Evolutionary conservation across 2,329 filamentous ascomycete genomes (phyloP).

Genomic region (Neopestalotiopsis sp.): DNA sequence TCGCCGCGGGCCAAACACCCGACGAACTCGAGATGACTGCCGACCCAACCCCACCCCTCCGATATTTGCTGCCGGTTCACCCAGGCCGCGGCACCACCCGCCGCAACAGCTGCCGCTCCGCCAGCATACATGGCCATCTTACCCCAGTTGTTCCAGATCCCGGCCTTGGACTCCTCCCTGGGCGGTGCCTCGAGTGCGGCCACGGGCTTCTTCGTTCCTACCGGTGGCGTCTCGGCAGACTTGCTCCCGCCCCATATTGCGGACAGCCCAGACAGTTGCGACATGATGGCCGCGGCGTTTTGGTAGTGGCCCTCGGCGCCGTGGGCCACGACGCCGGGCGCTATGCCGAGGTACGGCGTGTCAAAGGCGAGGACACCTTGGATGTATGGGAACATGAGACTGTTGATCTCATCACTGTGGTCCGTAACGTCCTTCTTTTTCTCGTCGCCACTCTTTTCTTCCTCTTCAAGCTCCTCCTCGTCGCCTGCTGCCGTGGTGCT

Average conservation of each 20-base stretch:
- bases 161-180: conserved; percentile 42
- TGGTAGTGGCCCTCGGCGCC: conserved; percentile 87
- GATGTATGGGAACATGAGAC: conserved; percentile 91
- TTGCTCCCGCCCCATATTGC: conserved; percentile 67
- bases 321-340: conserved; percentile 82
- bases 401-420: conserved; percentile 47
- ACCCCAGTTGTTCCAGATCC: conserved; percentile 78
- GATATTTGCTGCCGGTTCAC: conserved; percentile 81
- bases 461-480: conserved; percentile 20
- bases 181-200: conserved; percentile 42
- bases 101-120: conserved; percentile 80
- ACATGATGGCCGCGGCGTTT: conserved; percentile 71
- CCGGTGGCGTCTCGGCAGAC: conserved; percentile 30
- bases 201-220: conserved; percentile 38
- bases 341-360: conserved; percentile 86
- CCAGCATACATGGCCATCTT: conserved; percentile 86
- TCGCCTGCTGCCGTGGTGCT: conserved; percentile 32
- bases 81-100: conserved; percentile 85
- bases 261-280: conserved; percentile 68
- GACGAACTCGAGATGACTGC: conserved; percentile 91
- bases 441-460: background rate
- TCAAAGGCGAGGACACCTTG: conserved; percentile 92
- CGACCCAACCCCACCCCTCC: conserved; percentile 79
- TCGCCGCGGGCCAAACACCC: conserved; percentile 85
- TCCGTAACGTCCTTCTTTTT: background rate